Base-by-base conservation (phyloP, 202 grass and related monocot genomes). In the Musa balbisiana region DNA sequence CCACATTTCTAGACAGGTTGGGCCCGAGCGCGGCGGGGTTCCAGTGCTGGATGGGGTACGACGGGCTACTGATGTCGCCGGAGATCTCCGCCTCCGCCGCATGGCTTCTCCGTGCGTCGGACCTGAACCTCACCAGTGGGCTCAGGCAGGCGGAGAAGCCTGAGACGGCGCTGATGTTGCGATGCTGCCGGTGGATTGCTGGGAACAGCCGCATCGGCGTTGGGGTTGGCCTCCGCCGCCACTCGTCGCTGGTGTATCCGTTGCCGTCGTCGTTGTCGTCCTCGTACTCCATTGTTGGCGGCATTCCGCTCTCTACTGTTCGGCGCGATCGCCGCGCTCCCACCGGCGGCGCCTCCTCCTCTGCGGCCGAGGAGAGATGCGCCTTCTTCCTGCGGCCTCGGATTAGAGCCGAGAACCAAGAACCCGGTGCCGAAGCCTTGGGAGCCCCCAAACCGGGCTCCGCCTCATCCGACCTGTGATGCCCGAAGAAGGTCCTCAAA, bases 1-100 rank as follows among this genome's bases (percentile, higher is more conserved):
- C 83, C 15, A 92, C 78, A 72, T 99, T 99, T 81, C 85, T 88
- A 54, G 95, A 99, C 69, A 85, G 80, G 73, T 92, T 87, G 64
- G 91, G 91, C 49, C 23, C 73, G 9, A 98, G 83, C 0, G 83
- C 77, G 55, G 70, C 51, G 69, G 75, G 2, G 67, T 84, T 87
- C 1, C 73, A 79, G 69, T 89, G 85, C 64, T 86, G 82, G 2
- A 75, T 81, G 84, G 86, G 49, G 87, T 53, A 19, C 79, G 85
- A 84, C 23, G 43, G 43, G 33, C 2, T 21, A 0, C 67, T 16
- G 43, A 70, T 8, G 51, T 99, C 85, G 65, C 77, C 64, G 64
- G 83, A 71, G 73, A 87, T 9, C 33, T 4, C 8, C 43, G 20
- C 11, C 3, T 52, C 59, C 11, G n/a, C 33, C 8, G 75, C 11